phyloP scores from a whole-genome alignment of 257 asterid genomes.

The Capsicum rhomboideum region DNA sequence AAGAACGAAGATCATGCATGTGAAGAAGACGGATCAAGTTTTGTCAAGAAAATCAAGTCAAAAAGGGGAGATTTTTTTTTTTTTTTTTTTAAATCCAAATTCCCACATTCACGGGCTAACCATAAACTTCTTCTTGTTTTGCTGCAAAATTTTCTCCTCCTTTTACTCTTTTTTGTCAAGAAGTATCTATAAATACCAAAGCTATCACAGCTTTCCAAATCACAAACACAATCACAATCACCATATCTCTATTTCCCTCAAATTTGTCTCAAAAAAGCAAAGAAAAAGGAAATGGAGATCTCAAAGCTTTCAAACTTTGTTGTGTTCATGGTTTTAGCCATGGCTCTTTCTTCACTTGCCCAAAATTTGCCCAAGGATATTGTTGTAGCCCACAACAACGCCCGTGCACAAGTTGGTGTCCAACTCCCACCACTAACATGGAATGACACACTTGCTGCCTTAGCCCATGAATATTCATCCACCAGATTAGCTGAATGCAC shows the following conservation, averaged over 20 bases:
- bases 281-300: constrained; percentile 3
- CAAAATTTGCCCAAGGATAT: constrained; percentile 6
- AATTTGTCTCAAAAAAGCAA: background rate
- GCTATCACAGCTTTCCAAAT: background rate
- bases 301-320: background rate
- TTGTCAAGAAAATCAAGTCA: too few species aligned
- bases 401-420: constrained; percentile 2
- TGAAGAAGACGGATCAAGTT: too few species aligned
- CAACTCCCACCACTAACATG: background rate
- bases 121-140: background rate
- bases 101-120: background rate
- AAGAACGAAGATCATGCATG: too few species aligned
- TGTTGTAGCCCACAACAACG: constrained; percentile 16
- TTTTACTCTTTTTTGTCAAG: background rate
- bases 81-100: too few species aligned
- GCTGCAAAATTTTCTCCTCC: background rate
- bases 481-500: constrained; percentile 7
- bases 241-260: background rate
- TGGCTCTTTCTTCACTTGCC: background rate
- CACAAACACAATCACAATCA: background rate
- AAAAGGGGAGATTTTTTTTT: too few species aligned
- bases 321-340: background rate
- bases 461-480: constrained; percentile 6
- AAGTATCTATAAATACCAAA: background rate
- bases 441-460: constrained; percentile 10